Conservation (phyloP, 352 stramenopile genomes). For the Phytopythium chamaehyphon region DNA sequence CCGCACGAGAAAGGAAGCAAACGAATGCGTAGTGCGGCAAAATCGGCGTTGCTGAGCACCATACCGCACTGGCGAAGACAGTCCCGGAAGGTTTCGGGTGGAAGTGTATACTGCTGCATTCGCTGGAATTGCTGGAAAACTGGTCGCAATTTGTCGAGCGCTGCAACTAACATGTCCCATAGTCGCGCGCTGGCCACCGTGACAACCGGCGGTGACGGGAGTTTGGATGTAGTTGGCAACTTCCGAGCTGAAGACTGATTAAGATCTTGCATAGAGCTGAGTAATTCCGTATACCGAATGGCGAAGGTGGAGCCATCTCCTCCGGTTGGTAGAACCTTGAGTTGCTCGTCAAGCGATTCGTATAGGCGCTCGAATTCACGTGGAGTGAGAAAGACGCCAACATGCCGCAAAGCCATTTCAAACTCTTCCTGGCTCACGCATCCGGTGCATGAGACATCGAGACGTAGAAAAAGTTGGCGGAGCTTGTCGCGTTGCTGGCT, state of each 20-base stretch:
- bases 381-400: constrained; percentile 63
- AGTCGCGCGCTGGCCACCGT: constrained; percentile 43
- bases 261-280: constrained; percentile 38
- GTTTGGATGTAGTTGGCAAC: constrained; percentile 32
- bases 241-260: constrained; percentile 11
- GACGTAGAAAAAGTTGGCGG: constrained; percentile 71
- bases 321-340: constrained; percentile 17
- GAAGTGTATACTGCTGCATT: constrained; percentile 42
- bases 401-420: constrained; percentile 62
- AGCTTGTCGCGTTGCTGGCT: constrained; percentile 59
- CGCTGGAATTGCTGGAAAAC: constrained; percentile 55
- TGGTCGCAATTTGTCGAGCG: constrained; percentile 42
- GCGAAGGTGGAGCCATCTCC: constrained; percentile 19
- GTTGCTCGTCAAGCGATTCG: constrained; percentile 33
- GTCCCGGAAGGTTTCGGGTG: constrained; percentile 61
- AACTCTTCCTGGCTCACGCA: constrained; percentile 66
- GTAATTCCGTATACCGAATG: constrained; percentile 64
- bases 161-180: constrained; percentile 56
- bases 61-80: constrained; percentile 55
- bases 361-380: constrained; percentile 70
- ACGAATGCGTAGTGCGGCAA: constrained; percentile 54
- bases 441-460: constrained; percentile 67
- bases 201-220: constrained; percentile 40
- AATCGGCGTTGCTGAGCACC: constrained; percentile 64
- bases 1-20: constrained; percentile 60